Base-by-base conservation (phyloP, 2,329 filamentous ascomycete species). In the Zymoseptoria passerinii region DNA sequence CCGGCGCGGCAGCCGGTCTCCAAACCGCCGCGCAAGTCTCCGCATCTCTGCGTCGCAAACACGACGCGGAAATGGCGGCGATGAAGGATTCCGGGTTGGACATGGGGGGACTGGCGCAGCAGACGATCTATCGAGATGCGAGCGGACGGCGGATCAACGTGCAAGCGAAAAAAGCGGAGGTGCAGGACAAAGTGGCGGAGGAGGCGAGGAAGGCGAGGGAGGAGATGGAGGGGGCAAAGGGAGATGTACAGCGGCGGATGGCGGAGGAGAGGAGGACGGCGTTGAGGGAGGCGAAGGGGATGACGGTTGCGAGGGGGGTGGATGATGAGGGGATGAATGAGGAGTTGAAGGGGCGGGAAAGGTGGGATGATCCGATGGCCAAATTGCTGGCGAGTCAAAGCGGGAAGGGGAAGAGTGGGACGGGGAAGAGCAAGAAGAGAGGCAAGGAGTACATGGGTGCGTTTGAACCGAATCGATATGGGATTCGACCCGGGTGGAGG, bases 281-380 rank as follows among this genome's bases (percentile, higher is more conserved):
- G 65, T 75, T 99, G 8, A 81, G 88, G 58, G 90, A 96, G 54
- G 92, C 92, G 1, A 89, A 86, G 71, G 83, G 88, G 58, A 87
- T 97, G 85, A 82, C 83, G 0, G 74, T 99, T 54, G 90, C 92
- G 19, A 78, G 94, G 56, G 82, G 82, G 50, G 86, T 83, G n/a
- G 92, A 97, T 69, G 95, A 99, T 69, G 85, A 82, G 65, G 86
- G 88, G 54, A 78, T 99, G 79, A 99, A 99, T 67, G 80, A 82
- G 40, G 90, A 95, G 72, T 69, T 96, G 66, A 92, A 84, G 76
- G 85, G 84, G 57, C 76, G 82, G 68, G 81, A 86, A 58, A 79
- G 92, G 65, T 99, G 95, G 95, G 92, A 96, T 71, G 94, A 99
- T 75, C 94, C 94, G 0, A 95, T 95, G 74, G 86, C 87, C 59